phyloP scores from a whole-genome alignment of 1,284 basidiomycete genomes.

The Ganoderma meredithae region DNA sequence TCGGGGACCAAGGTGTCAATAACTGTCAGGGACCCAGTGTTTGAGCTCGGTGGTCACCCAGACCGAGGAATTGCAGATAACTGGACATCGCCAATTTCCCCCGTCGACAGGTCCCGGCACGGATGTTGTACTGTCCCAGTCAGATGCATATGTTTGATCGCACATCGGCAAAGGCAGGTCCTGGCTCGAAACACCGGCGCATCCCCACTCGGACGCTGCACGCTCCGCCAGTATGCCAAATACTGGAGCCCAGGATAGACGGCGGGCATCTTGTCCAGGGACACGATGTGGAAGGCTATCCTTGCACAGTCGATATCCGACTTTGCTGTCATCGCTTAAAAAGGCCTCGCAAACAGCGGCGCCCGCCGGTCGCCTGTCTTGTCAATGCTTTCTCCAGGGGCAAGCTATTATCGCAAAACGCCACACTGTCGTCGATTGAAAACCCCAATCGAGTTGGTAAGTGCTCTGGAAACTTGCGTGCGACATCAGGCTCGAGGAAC shows the following conservation, averaged over 20 bases:
- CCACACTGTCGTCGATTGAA: not conserved
- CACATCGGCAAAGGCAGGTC: not conserved
- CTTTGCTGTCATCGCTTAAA: not conserved
- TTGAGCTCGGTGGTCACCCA: not conserved
- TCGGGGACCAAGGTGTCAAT: not conserved
- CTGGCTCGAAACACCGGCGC: not conserved
- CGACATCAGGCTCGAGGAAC: no score
- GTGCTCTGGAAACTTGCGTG: no score
- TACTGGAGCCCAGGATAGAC: not conserved
- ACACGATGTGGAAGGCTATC: not conserved
- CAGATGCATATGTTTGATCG: not conserved
- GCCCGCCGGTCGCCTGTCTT: not conserved
- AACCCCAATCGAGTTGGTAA: no score
- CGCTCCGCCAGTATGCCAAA: not conserved
- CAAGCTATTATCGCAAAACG: not conserved
- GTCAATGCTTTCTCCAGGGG: not conserved
- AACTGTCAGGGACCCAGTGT: not conserved
- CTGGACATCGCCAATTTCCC: not conserved
- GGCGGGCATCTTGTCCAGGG: not conserved
- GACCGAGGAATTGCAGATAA: constrained; percentile 1
- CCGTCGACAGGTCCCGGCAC: not conserved
- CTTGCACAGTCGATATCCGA: not conserved
- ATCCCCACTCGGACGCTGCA: not conserved
- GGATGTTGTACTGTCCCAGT: not conserved
- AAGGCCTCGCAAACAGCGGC: not conserved